Evolutionary conservation across 257 asterid genomes (phyloP), one percentile per base, ranked within the genome.

Genomic region (Apocynum venetum): DNA sequence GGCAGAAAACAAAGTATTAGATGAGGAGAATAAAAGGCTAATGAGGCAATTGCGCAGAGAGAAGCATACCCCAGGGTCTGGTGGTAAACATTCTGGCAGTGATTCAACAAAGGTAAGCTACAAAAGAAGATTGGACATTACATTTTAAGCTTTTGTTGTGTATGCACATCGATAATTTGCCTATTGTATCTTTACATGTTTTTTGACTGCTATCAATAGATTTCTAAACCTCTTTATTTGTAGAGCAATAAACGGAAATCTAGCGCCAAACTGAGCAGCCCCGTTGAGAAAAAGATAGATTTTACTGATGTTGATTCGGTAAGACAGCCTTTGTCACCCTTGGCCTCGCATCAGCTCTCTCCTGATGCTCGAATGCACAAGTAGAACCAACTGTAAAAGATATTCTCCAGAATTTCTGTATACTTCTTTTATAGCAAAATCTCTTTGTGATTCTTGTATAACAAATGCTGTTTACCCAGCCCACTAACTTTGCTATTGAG

Each of bases 191-290:
- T 41, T 61, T 79, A 38, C 61, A 3, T 60, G 71, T 72, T 51
- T n/a, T 14, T 36, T 65, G n/a, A 36, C 46, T 67, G 4, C 36
- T 41, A 38, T 25, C 70, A 64, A 75, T n/a, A 1, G 20, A 78
- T 77, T 55, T 25, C 63, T 44, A 47, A 46, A 47, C 51, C 76
- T 81, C 52, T 47, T 52, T 63, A 48, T 71, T 44, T 85, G 73
- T 81, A 94, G 94, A 90, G 97, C 14, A 92, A 76, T 80, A 87
- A 94, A 75, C 83, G 97, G 71, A 94, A 92, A 86, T 91, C 89
- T 13, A 87, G 95, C 83, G 84, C 87, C 57, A 89, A 80, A 89
- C 74, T 64, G 82, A 78, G 89, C 85, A 82, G 89, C 74, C 87
- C 89, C 17, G 82, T 82, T 10, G 97, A 89, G 89, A 86, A 84